Base-by-base conservation (phyloP, 2,329 filamentous ascomycete species). In the Magnaporthiopsis rhizophila region DNA sequence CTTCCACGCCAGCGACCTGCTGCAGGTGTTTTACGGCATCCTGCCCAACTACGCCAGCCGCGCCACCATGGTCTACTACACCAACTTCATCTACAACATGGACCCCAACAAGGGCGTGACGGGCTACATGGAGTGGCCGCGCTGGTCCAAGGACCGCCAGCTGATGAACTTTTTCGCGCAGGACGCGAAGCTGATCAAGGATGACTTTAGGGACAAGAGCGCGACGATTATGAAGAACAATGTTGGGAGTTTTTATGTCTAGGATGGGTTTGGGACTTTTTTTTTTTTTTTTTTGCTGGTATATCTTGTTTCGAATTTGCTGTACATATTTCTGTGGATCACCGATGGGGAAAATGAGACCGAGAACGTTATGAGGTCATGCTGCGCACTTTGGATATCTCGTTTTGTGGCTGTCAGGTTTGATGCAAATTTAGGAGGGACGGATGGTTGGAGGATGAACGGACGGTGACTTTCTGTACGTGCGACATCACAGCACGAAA, bases 1-100 rank as follows among this genome's bases (percentile, higher is more conserved):
- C 0, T 89, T 91, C 75, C 91, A 95, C 73, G 88, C 76, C 18
- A 85, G 82, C 1, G 90, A 93, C 68, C 69, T 93, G 1, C 68
- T 91, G 3, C 85, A 89, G 71, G 82, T 90, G 0, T 91, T 91
- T 67, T 87, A 84, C 65, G 88, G 88, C 0, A 74, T 89, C 15
- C 71, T 83, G 61, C 82, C 85, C 15, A 86, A 90, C 71, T 83
- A 87, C 65, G 87, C 87, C 2, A 83, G 83, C 34, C 73, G 71
- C 6, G 80, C 83, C 12, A 86, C 87, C 59, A 83, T 87, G 65
- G 83, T 82, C 0, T 93, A 92, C 74, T 93, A 92, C 71, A 80
- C 88, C 69, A 87, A 84, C 62, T 94, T 94, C 71, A 70, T 92
- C 8, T 83, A 91, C 72, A 84, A 86, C 58, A 74, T 88, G 58